These are phyloP conservation scores for Rubia tinctorum DNA, from an alignment of 305 asterid genomes.

Conservation along the genomic window DNA sequence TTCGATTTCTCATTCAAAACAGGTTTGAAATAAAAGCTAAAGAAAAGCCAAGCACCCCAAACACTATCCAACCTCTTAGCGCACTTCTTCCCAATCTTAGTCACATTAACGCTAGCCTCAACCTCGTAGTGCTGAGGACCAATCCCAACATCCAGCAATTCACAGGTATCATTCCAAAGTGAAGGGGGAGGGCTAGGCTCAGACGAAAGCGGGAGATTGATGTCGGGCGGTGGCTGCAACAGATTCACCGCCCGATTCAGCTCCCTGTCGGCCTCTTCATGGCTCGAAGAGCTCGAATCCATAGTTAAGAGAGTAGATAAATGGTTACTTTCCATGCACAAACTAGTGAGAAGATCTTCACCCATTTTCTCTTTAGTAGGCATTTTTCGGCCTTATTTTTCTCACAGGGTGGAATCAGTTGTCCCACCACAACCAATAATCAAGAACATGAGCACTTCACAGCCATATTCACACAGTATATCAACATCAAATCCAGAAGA, in stretches of 20 bases:
- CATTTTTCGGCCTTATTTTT: slow-evolving; percentile 17
- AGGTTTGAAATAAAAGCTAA: slow-evolving; percentile 41
- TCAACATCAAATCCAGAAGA: slow-evolving; percentile 10
- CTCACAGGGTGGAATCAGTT: slow-evolving; percentile 11
- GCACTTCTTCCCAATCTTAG: slow-evolving; percentile 40
- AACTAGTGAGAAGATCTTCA: slow-evolving; percentile 34
- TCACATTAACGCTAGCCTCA: slow-evolving; percentile 26
- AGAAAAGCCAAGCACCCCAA: slow-evolving; percentile 55
- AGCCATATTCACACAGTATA: slow-evolving; percentile 9
- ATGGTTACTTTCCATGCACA: slow-evolving; percentile 41
- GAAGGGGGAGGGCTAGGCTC: slow-evolving; percentile 40
- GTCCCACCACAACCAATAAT: slow-evolving; percentile 17
- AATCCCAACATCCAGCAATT: slow-evolving; percentile 35
- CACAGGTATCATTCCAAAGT: slow-evolving; percentile 28
- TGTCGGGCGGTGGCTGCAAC: slow-evolving; percentile 38
- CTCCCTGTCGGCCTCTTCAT: slow-evolving; percentile 38
- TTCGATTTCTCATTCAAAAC: slow-evolving; percentile 39
- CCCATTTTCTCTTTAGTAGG: slow-evolving; percentile 41
- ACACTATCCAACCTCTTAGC: slow-evolving; percentile 44
- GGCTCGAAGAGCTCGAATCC: slow-evolving; percentile 40
- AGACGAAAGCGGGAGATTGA: slow-evolving; percentile 41
- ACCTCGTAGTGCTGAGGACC: slow-evolving; percentile 36
- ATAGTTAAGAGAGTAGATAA: slow-evolving; percentile 40
- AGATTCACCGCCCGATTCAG: slow-evolving; percentile 35
- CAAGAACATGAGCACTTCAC: slow-evolving; percentile 20